Evolutionary conservation across 225 moss, liverwort and hornwort species (phyloP), one percentile per base, ranked within the genome.

Genomic region (Takakia lepidozioides): DNA sequence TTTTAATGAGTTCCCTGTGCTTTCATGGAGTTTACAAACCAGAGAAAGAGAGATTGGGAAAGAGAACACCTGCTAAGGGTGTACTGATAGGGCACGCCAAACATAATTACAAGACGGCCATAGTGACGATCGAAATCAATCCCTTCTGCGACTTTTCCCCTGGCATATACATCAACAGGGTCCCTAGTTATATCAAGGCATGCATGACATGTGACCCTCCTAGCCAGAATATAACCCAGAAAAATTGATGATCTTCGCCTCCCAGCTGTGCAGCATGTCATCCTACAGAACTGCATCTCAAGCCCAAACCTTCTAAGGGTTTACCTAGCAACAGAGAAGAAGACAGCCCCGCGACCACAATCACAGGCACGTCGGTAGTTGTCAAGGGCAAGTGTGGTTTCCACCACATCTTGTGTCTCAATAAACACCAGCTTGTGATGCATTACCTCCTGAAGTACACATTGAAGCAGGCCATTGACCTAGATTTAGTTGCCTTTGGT

Each of bases 51-150:
- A 29, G n/a, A 11, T 20, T 4, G 13, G 14, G 27, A 28, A 29
- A 24, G 28, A 41, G 36, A 49, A 25, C 32, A 93, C 95, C 90
- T 90, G 81, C 98, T 98, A 37, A 98, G 85, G 19, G 98, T 98
- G 61, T 91, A 98, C 65, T 98, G 98, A 34, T 87, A 98, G 27
- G 98, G 98, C 51, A 98, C 91, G 61, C 98, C 98, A 34, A 74
- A 98, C 98, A 98, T 98, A 50, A 98, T 98, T 63, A 98, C 98
- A 49, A 98, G 87, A 29, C 98, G 87, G 39, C 98, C 98, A 60
- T 98, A 98, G 67, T 98, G 98, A 53, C 70, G 73, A 56, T 98
- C 98, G 65, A 98, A 98, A 83, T 98, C 98, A 62, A 98, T 98
- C 54, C 98, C 98, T 59, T 98, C 98, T 32, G 98, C 98, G 66